These are phyloP conservation scores for Solanum ahanhuiri DNA, from an alignment of 257 asterid species.

Conservation along the genomic window DNA sequence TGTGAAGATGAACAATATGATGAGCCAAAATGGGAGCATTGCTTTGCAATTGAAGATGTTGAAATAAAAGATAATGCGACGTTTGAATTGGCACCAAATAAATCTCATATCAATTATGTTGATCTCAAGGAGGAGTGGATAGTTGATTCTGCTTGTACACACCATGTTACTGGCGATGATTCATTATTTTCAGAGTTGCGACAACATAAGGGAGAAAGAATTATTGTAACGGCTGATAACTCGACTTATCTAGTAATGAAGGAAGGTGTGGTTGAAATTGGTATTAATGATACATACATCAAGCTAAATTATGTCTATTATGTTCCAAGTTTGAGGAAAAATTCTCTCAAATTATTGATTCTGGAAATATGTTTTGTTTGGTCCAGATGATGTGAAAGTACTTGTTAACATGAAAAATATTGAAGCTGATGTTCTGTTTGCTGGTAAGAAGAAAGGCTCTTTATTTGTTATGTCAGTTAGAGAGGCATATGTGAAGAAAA, in stretches of 20 bases:
- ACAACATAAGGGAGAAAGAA: background rate
- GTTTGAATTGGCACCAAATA: too few species aligned
- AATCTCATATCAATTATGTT: too few species aligned
- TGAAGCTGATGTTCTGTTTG: background rate
- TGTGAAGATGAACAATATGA: background rate
- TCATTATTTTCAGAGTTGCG: background rate
- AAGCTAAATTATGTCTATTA: constrained; percentile 4
- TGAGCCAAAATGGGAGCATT: constrained; percentile 5
- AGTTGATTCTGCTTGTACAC: background rate
- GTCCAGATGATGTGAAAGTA: constrained; percentile 6
- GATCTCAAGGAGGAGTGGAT: background rate
- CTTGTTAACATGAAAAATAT: background rate
- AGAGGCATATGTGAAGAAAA: background rate
- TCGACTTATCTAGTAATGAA: background rate
- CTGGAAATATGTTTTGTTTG: constrained; percentile 4
- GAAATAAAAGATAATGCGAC: too few species aligned
- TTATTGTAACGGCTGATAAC: background rate
- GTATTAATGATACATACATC: too few species aligned
- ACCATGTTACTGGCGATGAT: background rate
- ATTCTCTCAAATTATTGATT: constrained; percentile 5
- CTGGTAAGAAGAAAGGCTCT: background rate
- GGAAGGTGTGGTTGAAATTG: too few species aligned
- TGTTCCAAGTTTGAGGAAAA: constrained; percentile 1
- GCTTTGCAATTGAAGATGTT: background rate
- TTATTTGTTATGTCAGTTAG: background rate